Evolutionary conservation across 2,329 filamentous ascomycete species (phyloP).

Genomic region (Hymenoscyphus salicellus): DNA sequence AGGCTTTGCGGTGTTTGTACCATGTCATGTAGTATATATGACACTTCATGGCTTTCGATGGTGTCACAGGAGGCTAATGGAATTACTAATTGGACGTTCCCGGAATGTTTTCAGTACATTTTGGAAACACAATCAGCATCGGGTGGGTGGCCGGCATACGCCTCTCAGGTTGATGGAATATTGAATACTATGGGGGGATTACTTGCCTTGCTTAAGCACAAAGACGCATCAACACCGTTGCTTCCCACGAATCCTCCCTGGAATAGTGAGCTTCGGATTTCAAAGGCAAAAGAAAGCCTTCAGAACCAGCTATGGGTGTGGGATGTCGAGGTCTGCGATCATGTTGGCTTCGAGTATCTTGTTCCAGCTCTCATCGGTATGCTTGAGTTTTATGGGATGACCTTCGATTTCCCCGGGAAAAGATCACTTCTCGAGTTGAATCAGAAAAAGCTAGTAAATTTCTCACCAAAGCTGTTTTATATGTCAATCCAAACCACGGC

Average conservation of each 20-base stretch:
- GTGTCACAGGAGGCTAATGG: neutral
- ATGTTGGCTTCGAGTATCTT: slow-evolving; percentile 7
- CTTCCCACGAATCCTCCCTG: neutral
- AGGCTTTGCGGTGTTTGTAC: too few species aligned
- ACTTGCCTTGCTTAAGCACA: neutral
- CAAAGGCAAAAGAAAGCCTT: neutral
- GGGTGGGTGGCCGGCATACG: neutral
- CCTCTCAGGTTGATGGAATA: slow-evolving; percentile 6
- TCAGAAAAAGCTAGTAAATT: neutral
- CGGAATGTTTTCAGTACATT: neutral
- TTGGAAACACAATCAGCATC: neutral
- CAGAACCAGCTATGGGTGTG: neutral
- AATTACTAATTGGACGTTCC: neutral
- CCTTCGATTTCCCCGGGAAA: neutral
- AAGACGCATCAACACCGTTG: neutral
- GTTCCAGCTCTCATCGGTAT: neutral
- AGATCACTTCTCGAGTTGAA: neutral
- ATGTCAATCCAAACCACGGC: neutral
- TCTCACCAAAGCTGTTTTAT: too few species aligned
- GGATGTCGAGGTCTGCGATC: neutral
- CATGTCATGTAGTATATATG: slow-evolving; percentile 3
- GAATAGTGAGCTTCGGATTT: neutral
- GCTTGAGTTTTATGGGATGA: neutral
- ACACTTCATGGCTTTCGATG: slow-evolving; percentile 8
- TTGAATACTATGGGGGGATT: slow-evolving; percentile 5